Evolutionary conservation across 306 rosid species (phyloP), one percentile per base, ranked within the genome.

Genomic region (Sesbania bispinosa): DNA sequence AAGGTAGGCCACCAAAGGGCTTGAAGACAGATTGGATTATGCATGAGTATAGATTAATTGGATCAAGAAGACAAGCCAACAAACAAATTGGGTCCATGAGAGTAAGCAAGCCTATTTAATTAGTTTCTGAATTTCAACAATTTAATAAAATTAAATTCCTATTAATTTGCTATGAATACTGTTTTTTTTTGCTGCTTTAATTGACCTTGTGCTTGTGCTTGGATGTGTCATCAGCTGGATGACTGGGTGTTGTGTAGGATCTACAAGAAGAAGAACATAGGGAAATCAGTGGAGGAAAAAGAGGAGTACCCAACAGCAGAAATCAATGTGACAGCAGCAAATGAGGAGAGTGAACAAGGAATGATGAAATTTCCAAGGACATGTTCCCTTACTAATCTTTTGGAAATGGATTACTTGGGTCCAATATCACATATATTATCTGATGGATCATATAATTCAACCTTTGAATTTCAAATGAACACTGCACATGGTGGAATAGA

Each of bases 211-310:
- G 4, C 23, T 45, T 59, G 36, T 67, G 65, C 1, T 26, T 41
- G 63, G 11, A n/a, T 46, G 1, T 73, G 65, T 59, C n/a, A 62
- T 41, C 87, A 89, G 93, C 52, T 89, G 81, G 96, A 89, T 80
- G 96, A 89, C 46, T 89, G 96, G 92, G 96, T 89, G 21, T 76
- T 89, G 27, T 89, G 93, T 46, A 83, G 96, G 80, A 85, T 89
- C 58, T 89, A 89, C 15, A 89, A 85, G 83, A 85, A 61, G 83
- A 84, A 83, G 83, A 84, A 83, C n/a, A 24, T 57, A 39, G 72
- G 46, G 65, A 89, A 83, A 71, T 57, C 73, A 29, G 9, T 75
- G 63, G 90, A 83, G n/a, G 78, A 5, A 2, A 78, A 55, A 69
- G 76, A 26, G 30, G 30, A 26, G n/a, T n/a, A n/a, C 41, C 19